Evolutionary conservation across 345 rosid species (phyloP), one percentile per base, ranked within the genome.

Genomic region (Rhizophora mangle): DNA sequence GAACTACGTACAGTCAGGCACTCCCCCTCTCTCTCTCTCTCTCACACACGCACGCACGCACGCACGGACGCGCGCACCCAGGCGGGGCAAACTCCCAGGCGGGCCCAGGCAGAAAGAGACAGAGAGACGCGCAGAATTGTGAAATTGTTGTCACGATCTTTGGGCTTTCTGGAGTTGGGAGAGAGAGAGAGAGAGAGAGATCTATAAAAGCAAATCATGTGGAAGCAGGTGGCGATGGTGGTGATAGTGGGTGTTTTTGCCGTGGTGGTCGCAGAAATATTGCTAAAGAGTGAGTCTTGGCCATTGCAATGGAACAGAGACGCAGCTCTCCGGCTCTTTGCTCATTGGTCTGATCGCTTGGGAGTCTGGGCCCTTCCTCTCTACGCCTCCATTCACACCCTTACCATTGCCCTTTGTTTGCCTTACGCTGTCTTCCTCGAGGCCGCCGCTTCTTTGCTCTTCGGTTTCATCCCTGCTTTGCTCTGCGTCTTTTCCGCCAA

Each of bases 301-400:
- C 83, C 76, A 1, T 75, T 77, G 56, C 88, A 82, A 57, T 85
- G 86, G 85, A 87, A 89, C 70, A 89, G 80, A 72, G 96, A 84
- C 22, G 79, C 77, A 2, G 84, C 80, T 52, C 70, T 89, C 22
- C 72, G 74, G 71, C 31, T 72, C 37, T 55, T 91, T 1, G 83
- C 75, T 60, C 79, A 83, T 55, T 81, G 80, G 89, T 89, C 95
- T 6, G 81, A 85, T 68, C 85, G 87, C 31, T 80, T 94, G 13
- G 97, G 97, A 19, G 62, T 84, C 6, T 89, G 98, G 98, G 96
- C 95, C 52, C 83, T 94, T 52, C 97, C 98, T n/a, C 82, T 82
- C 59, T 94, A 89, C 70, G 90, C 91, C 16, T 95, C 79, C 43
- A 36, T 88, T 59, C 98, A 94, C 83, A 86, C 97, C 37, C 69